These are phyloP conservation scores for Claviceps capensis DNA, from an alignment of 2,329 filamentous ascomycete species.

Conservation along the genomic window DNA sequence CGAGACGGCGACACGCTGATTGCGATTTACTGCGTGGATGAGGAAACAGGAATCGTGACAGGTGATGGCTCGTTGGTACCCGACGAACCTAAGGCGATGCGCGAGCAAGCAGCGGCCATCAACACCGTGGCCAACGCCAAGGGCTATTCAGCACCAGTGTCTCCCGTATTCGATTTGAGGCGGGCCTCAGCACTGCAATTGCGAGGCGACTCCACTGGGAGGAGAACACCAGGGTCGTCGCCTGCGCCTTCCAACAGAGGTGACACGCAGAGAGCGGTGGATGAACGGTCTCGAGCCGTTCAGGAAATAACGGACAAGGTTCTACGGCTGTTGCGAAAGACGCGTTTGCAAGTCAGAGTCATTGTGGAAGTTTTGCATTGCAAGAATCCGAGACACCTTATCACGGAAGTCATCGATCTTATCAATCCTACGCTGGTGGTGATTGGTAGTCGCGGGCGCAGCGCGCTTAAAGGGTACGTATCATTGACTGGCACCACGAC, in stretches of 20 bases:
- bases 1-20: constrained; percentile 89
- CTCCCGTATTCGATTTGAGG: constrained; percentile 21
- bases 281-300: constrained; percentile 69
- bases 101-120: constrained; percentile 61
- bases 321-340: constrained; percentile 78
- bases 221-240: constrained; percentile 25
- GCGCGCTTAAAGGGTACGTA: constrained; percentile 79
- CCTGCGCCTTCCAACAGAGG: constrained; percentile 34
- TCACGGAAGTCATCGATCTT: constrained; percentile 93
- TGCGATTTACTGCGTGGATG: constrained; percentile 85
- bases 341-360: constrained; percentile 78
- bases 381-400: constrained; percentile 92
- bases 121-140: constrained; percentile 42
- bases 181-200: constrained; percentile 15
- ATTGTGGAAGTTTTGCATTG: constrained; percentile 96
- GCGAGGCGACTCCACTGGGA: constrained; percentile 17
- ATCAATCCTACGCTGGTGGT: constrained; percentile 87
- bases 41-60: constrained; percentile 53
- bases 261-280: constrained; percentile 49
- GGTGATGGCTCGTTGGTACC: constrained; percentile 42
- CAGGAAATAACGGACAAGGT: constrained; percentile 74
- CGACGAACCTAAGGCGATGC: constrained; percentile 61
- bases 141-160: constrained; percentile 16
- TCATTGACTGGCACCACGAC: neutral
- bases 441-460: constrained; percentile 79